Evolutionary conservation across 192 early-diverging fungal genomes (phyloP).

Genomic region (Umbelopsis sp.): DNA sequence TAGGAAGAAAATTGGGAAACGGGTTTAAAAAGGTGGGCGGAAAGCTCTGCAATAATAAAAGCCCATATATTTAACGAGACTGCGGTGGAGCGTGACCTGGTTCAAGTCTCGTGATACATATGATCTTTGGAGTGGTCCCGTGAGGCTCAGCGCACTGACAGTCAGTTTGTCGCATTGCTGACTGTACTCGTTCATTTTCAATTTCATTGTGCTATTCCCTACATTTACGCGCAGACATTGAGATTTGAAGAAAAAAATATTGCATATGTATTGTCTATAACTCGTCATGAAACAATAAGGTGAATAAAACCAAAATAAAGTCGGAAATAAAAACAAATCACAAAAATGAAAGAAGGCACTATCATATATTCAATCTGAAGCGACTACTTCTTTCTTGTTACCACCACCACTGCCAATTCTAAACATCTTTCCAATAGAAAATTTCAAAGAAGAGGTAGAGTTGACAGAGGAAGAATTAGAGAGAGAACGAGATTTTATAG

Average conservation of each 20-base stretch:
- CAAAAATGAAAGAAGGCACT: not conserved
- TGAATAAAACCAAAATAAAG: conserved; percentile 11
- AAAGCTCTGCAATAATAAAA: not conserved
- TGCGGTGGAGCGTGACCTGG: conserved; percentile 20
- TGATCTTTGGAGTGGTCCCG: conserved; percentile 8
- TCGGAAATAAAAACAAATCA: conserved; percentile 14
- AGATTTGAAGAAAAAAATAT: not conserved
- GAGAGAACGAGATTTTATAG: conserved; percentile 1
- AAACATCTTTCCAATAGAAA: conserved; percentile 44
- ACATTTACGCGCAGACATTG: not conserved
- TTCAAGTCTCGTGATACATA: conserved; percentile 15
- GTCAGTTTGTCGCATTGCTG: not conserved
- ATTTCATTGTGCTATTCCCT: not conserved
- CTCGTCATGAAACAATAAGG: conserved; percentile 11
- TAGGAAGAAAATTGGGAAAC: not conserved
- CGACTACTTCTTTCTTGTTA: conserved; percentile 27
- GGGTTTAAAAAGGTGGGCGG: conserved; percentile 4
- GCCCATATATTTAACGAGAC: conserved; percentile 15
- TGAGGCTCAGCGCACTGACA: conserved; percentile 16
- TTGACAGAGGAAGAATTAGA: conserved; percentile 19
- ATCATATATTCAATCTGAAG: conserved; percentile 35
- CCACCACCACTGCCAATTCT: conserved; percentile 33
- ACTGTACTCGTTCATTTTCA: not conserved
- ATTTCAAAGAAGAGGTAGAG: conserved; percentile 31
- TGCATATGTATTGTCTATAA: conserved; percentile 11